Base-by-base conservation (phyloP, 306 rosid species). In the Gastrolobium bilobum region DNA sequence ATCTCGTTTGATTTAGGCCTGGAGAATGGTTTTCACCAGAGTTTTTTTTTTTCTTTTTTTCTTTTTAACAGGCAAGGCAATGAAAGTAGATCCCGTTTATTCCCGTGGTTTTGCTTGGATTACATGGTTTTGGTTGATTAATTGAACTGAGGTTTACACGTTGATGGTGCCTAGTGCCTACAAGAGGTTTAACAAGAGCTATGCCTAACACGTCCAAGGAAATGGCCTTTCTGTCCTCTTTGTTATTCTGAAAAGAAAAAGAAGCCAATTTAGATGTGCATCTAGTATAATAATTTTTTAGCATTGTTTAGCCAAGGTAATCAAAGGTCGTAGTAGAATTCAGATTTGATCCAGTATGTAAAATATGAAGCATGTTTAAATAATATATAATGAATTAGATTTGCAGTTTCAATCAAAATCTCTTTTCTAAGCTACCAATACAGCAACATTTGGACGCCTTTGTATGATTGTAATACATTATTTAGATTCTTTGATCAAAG, bases 291-390 rank as follows among this genome's bases (percentile, higher is more conserved):
- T 67, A 44, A 3, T 11, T 47, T 48, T 47, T 11, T 48, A 15
- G 60, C 30, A 30, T 60, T 44, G 11, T 7, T 30, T 46, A 42
- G 6, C 43, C 30, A 37, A 50, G 31, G 52, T 30, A 34, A 26
- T 48, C 14, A 39, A 62, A 65, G 68, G 38, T 43, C 51, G 2
- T 40, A 50, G 43, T 62, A 51, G 20, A 38, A 57, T 71, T 11
- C 37, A 54, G 60, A 77, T n/a, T 35, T 58, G 43, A 64, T 59
- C 73, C 46, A 11, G 74, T 26, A 34, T 63, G 83, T 72, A 81
- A 75, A 61, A 33, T 76, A 26, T 57, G 70, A 74, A 57, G 40
- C 20, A 39, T 57, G 38, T 11, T 38, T 76, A 62, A 20, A 20
- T 50, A 60, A 75, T 60, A 37, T 30, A 48, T 10, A 34, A 20